Evolutionary conservation across 148 eudicot species (phyloP).

Genomic region (Rhododendron mucronatum): DNA sequence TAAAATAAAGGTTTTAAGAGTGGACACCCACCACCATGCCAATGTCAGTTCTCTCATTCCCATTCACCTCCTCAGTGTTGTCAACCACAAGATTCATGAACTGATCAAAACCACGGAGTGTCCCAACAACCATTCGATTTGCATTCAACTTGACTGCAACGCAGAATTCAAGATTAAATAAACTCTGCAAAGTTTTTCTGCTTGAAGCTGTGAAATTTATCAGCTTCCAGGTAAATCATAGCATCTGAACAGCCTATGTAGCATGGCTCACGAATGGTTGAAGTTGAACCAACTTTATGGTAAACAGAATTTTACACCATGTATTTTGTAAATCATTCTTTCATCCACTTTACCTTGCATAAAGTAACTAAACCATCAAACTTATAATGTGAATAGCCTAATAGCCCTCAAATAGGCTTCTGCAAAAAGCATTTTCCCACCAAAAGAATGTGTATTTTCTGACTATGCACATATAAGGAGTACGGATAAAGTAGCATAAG

Average conservation of each 20-base stretch:
- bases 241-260: neutral
- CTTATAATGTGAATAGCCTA: neutral
- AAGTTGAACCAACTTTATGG: neutral
- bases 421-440: neutral
- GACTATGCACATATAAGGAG: neutral
- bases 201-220: neutral
- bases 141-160: constrained; percentile 93
- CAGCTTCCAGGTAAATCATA: neutral
- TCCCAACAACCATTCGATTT: constrained; percentile 78
- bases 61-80: constrained; percentile 87
- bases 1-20: neutral
- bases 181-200: neutral
- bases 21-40: constrained; percentile 93
- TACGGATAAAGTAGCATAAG: neutral
- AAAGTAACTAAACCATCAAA: neutral
- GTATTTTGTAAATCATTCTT: too few relatives aligned
- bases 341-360: neutral
- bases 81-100: constrained; percentile 95
- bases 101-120: constrained; percentile 93
- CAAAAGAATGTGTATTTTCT: neutral
- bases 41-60: constrained; percentile 77
- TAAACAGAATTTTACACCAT: neutral
- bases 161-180: neutral
- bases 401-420: neutral
- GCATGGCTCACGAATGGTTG: neutral